Conservation (phyloP, 805 yeast genomes). For the Saccharomycopsis sp. region DNA sequence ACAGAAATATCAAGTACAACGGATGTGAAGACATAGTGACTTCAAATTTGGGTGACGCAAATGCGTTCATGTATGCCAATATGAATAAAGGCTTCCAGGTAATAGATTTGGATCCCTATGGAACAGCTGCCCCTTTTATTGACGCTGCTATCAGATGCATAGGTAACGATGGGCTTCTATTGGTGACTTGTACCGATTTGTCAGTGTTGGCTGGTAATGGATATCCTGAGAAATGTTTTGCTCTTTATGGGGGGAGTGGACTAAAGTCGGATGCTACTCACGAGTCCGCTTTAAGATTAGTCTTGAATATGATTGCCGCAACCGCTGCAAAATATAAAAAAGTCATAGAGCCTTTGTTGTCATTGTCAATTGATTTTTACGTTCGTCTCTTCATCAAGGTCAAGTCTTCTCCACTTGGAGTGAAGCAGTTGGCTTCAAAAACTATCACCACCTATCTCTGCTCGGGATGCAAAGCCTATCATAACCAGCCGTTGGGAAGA, state of each 20-base stretch:
- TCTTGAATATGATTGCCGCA: conserved; percentile 64
- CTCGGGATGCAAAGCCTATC: conserved; percentile 74
- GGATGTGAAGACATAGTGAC: conserved; percentile 47
- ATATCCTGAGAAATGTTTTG: conserved; percentile 94
- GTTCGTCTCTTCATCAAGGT: conserved; percentile 81
- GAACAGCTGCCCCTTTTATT: conserved; percentile 92
- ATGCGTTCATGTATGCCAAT: conserved; percentile 59
- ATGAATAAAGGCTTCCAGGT: conserved; percentile 57
- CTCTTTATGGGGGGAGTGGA: conserved; percentile 89
- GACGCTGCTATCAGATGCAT: conserved; percentile 85
- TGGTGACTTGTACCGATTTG: conserved; percentile 94
- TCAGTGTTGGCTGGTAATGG: conserved; percentile 95
- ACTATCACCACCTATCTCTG: conserved; percentile 79
- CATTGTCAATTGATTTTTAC: conserved; percentile 87
- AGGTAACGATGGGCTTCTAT: conserved; percentile 75
- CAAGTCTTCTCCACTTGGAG: conserved; percentile 68
- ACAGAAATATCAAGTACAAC: conserved; percentile 64
- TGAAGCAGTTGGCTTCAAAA: conserved; percentile 69
- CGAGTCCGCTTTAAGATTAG: conserved; percentile 86
- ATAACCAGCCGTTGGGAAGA: conserved; percentile 71
- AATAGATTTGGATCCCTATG: conserved; percentile 94
- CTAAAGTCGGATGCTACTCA: conserved; percentile 79
- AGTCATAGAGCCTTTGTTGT: conserved; percentile 77
- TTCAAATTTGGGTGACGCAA: conserved; percentile 87
- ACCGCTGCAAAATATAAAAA: conserved; percentile 89